Conservation (phyloP, 2,329 filamentous ascomycete genomes). For the Penicillium sp. region DNA sequence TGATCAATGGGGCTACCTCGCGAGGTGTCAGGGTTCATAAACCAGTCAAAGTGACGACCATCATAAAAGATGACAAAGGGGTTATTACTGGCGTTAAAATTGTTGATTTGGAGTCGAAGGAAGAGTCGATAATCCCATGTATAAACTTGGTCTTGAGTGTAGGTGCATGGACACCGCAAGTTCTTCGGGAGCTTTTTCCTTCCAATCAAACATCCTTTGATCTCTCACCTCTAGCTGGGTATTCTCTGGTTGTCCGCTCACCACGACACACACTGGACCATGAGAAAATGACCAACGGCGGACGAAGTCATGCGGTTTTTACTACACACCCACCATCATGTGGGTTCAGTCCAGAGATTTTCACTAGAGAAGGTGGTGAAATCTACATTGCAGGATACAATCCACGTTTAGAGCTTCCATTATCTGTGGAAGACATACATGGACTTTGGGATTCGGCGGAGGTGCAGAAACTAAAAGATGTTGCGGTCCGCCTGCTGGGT, state of each 20-base stretch:
- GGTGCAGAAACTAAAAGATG: slow-evolving; percentile 31
- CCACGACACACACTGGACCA: slow-evolving; percentile 46
- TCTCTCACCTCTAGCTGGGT: slow-evolving; percentile 64
- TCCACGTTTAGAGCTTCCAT: slow-evolving; percentile 61
- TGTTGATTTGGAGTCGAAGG: slow-evolving; percentile 36
- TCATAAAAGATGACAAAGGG: slow-evolving; percentile 53
- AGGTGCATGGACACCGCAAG: slow-evolving; percentile 68
- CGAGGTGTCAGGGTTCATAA: slow-evolving; percentile 67
- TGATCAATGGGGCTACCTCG: slow-evolving; percentile 58
- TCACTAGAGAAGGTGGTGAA: slow-evolving; percentile 64
- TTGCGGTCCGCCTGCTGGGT: slow-evolving; percentile 37
- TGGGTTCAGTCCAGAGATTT: slow-evolving; percentile 69
- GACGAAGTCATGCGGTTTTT: slow-evolving; percentile 67
- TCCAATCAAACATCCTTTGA: slow-evolving; percentile 54
- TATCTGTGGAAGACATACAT: slow-evolving; percentile 44
- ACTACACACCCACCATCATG: slow-evolving; percentile 53
- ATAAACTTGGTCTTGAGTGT: slow-evolving; percentile 65
- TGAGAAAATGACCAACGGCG: slow-evolving; percentile 37
- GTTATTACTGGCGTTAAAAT: slow-evolving; percentile 56
- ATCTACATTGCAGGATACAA: slow-evolving; percentile 76
- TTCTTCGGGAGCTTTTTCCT: slow-evolving; percentile 67
- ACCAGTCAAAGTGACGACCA: slow-evolving; percentile 57
- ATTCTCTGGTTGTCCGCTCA: slow-evolving; percentile 67
- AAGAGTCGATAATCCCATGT: slow-evolving; percentile 53
- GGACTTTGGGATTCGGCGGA: slow-evolving; percentile 45